These are phyloP conservation scores for Auricularia heimuer DNA, from an alignment of 768 basidiomycete genomes.

Conservation along the genomic window DNA sequence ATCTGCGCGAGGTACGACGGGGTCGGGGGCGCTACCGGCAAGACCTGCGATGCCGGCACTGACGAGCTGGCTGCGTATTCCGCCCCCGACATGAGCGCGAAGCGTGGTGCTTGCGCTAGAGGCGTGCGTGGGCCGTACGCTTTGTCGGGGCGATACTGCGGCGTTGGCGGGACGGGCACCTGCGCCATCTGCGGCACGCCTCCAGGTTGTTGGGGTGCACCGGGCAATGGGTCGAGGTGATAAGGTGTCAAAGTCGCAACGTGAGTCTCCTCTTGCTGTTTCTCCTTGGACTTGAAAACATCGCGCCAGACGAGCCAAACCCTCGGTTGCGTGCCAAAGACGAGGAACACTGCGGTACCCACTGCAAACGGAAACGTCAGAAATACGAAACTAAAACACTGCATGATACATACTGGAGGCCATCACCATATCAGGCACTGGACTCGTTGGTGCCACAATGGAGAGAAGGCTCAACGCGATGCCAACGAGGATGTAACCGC, in stretches of 20 bases:
- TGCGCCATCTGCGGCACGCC: background rate
- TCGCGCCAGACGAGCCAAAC: background rate
- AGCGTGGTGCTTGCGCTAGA: background rate
- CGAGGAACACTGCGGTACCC: slow-evolving; percentile 32
- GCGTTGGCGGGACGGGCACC: background rate
- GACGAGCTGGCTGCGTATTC: background rate
- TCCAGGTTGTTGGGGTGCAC: background rate
- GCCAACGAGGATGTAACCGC: slow-evolving; percentile 32
- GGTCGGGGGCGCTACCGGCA: background rate
- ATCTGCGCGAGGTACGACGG: background rate
- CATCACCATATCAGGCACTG: slow-evolving; percentile 38
- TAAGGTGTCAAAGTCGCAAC: background rate
- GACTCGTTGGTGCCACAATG: slow-evolving; percentile 32
- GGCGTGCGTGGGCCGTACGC: background rate
- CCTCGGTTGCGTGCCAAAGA: slow-evolving; percentile 34
- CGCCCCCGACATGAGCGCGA: background rate
- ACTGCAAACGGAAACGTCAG: slow-evolving; percentile 21
- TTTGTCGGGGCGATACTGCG: background rate
- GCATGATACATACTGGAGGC: slow-evolving; percentile 29
- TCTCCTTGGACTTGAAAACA: background rate
- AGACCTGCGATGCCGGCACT: background rate
- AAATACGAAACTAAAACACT: background rate
- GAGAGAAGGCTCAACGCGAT: slow-evolving; percentile 38
- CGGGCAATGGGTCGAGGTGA: background rate
- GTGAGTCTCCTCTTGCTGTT: background rate